Conservation (phyloP, 345 rosid species). For the Orychophragmus violaceus region DNA sequence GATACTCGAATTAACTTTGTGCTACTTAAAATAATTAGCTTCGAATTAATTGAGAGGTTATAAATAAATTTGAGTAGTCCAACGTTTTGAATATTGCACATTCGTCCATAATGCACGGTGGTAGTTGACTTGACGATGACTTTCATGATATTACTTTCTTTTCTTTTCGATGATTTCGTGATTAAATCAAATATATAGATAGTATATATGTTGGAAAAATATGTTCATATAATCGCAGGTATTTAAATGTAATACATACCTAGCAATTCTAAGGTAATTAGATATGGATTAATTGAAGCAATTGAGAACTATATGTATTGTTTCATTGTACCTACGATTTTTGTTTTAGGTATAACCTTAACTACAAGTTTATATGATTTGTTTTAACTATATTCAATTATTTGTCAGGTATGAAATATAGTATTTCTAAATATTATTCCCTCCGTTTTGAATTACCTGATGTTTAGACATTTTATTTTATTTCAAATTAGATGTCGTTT, state of each 20-base stretch:
- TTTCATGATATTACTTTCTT: background rate
- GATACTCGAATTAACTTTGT: background rate
- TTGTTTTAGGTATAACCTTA: no score
- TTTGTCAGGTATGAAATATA: background rate
- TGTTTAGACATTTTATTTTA: no score
- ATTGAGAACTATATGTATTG: background rate
- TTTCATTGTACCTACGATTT: background rate
- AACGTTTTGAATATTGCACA: slow-evolving; percentile 14
- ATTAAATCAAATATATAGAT: background rate
- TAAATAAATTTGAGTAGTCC: background rate
- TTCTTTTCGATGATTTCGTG: background rate
- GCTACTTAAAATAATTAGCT: background rate
- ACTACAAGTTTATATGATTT: background rate
- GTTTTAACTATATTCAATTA: background rate
- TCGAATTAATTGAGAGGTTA: background rate
- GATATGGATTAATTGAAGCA: background rate
- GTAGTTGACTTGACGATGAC: slow-evolving; percentile 28
- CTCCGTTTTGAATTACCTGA: no score
- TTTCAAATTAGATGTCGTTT: no score
- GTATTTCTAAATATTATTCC: no score
- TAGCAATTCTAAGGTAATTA: background rate
- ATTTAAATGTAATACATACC: background rate
- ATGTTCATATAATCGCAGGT: background rate
- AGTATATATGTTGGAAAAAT: background rate
- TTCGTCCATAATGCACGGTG: slow-evolving; percentile 30